Percentiles rank a stretch among this genome's conserved stretches.
Evolutionary conservation across 345 rosid genomes (phyloP).

Genomic region (Camelina neglecta): DNA sequence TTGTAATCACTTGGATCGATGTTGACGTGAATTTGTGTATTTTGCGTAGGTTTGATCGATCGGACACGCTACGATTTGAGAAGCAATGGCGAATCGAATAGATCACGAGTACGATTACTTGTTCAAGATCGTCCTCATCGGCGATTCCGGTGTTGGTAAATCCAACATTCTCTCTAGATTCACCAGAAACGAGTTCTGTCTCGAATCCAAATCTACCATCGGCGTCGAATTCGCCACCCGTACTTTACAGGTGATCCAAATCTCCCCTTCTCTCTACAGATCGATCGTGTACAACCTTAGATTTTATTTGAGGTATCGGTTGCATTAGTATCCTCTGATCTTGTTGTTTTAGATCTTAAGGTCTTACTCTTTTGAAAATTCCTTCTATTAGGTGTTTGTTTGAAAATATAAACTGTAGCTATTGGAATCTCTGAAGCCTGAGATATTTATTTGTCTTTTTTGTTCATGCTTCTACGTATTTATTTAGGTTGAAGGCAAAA

Average conservation of each 20-base stretch:
- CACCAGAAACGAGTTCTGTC: conserved; percentile 69
- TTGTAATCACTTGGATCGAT: neutral
- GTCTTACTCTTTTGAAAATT: neutral
- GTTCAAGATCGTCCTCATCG: conserved; percentile 79
- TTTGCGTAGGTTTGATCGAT: conserved; percentile 41
- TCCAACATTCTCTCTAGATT: conserved; percentile 78
- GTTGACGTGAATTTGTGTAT: conserved; percentile 25
- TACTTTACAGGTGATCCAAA: conserved; percentile 54
- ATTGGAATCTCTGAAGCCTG: neutral
- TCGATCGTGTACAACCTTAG: no score
- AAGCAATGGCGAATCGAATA: conserved; percentile 56
- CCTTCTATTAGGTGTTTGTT: neutral
- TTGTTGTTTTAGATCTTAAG: conserved; percentile 22
- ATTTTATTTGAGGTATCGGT: no score
- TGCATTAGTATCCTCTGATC: no score
- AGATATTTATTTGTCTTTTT: conserved; percentile 16
- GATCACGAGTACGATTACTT: conserved; percentile 73
- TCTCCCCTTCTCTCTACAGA: neutral
- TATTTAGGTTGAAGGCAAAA: conserved; percentile 72
- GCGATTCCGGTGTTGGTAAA: conserved; percentile 82
- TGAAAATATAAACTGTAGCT: neutral
- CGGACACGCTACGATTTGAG: conserved; percentile 33
- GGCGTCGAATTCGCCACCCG: conserved; percentile 80
- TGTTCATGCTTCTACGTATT: neutral
- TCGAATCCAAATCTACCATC: conserved; percentile 77